Conservation (phyloP, 176 grass and related monocot genomes). For the Leersia perrieri region DNA sequence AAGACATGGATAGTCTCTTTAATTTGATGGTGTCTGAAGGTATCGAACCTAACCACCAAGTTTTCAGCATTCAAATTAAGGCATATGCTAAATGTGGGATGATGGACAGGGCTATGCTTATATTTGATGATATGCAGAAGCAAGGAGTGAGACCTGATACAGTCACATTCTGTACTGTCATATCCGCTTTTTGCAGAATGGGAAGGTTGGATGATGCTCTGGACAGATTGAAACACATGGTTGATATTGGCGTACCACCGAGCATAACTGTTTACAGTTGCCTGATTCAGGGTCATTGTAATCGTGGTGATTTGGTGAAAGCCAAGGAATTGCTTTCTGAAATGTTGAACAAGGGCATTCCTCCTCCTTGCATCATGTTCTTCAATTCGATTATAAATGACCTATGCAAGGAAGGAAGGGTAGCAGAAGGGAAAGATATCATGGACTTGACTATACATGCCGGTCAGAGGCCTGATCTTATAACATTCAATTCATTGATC, state of each 20-base stretch:
- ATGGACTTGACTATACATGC: conserved; percentile 6
- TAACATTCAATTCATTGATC: background rate
- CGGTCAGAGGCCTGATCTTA: conserved; percentile 9
- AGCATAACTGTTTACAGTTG: background rate
- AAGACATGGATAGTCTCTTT: background rate
- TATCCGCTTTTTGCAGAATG: background rate
- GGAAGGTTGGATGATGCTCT: conserved; percentile 24
- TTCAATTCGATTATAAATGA: conserved; percentile 10
- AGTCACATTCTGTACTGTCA: conserved; percentile 7
- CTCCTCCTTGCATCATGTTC: background rate
- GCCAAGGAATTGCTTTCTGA: conserved; percentile 18
- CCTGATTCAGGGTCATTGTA: conserved; percentile 12
- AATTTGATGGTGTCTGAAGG: background rate
- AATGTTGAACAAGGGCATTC: conserved; percentile 23
- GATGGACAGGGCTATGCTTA: background rate
- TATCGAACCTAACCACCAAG: background rate
- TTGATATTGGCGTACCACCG: background rate
- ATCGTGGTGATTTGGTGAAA: conserved; percentile 6
- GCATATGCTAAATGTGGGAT: background rate
- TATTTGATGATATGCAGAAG: conserved; percentile 8
- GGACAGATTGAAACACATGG: conserved; percentile 9
- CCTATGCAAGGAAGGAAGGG: conserved; percentile 19
- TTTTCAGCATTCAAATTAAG: conserved; percentile 19
- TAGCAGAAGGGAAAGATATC: conserved; percentile 6
- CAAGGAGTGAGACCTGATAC: background rate